Evolutionary conservation across 192 early-diverging fungal genomes (phyloP), one percentile per base, ranked within the genome.

Genomic region (Coemansia sp.): DNA sequence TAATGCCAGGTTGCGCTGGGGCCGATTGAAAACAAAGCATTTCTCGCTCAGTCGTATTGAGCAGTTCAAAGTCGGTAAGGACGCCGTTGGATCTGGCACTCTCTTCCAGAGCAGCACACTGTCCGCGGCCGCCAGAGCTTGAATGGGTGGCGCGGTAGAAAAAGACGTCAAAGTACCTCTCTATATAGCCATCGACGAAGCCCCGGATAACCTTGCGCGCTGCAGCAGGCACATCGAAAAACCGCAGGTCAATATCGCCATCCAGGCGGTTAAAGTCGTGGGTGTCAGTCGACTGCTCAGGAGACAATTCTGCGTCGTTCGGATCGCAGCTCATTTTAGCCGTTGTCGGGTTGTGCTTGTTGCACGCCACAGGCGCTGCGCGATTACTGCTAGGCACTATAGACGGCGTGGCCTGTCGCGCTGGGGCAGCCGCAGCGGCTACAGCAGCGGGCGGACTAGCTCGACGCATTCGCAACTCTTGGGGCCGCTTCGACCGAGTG

Each of bases 141-240:
- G 51, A 35, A 22, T 35, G 41, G 8, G 65, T 46, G 6, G 67
- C 65, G 22, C 77, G 68, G 43, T 49, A 74, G 62, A 61, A 80
- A 37, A 80, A 74, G 6, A 59, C 22, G n/a, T 74, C 72, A 61
- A 80, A 74, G n/a, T 59, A 65, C 36, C 45, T 19, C 41, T 67
- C 72, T 35, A 71, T 63, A 47, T 80, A 80, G 42, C n/a, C 43
- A 3, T 74, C 77, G 46, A 80, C 68, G 64, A 80, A 80, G 35
- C 56, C 46, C 39, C 77, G 62, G 19, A 80, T 68, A 29, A 37
- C 67, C 62, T 58, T 74, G 68, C 77, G 77, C 10, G 43, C 31
- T 9, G 32, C 45, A 4, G 60, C 65, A 2, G 65, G 46, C 6
- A 80, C 62, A 29, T 70, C 68, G 45, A 74, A 64, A 25, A 68